These are phyloP conservation scores for Geosmithia flava DNA, from an alignment of 2,329 filamentous ascomycete genomes.

Conservation along the genomic window DNA sequence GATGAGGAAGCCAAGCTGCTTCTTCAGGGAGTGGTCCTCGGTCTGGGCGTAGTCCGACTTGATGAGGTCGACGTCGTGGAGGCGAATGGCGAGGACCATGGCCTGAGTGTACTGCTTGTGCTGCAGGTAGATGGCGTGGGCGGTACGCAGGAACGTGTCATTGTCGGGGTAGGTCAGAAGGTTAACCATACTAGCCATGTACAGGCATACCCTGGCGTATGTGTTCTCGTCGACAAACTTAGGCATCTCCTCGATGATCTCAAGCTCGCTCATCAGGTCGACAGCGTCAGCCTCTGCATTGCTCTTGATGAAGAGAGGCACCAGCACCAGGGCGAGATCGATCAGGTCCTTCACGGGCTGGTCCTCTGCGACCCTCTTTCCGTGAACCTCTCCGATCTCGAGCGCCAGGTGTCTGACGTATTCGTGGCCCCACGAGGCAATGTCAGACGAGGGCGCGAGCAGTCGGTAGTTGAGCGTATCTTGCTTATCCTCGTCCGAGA, in stretches of 20 bases:
- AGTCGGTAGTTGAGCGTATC: slow-evolving; percentile 95
- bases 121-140: slow-evolving; percentile 84
- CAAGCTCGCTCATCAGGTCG: slow-evolving; percentile 90
- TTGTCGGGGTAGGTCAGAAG: slow-evolving; percentile 96
- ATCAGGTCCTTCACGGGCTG: slow-evolving; percentile 74
- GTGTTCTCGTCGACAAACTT: slow-evolving; percentile 89
- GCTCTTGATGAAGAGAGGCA: slow-evolving; percentile 92
- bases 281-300: slow-evolving; percentile 98
- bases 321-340: slow-evolving; percentile 70
- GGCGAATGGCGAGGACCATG: slow-evolving; percentile 82
- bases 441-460: slow-evolving; percentile 78
- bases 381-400: slow-evolving; percentile 91
- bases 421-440: slow-evolving; percentile 96
- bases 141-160: slow-evolving; percentile 84
- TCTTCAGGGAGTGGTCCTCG: slow-evolving; percentile 70
- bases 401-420: slow-evolving; percentile 92
- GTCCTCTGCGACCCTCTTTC: slow-evolving; percentile 74
- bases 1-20: slow-evolving; percentile 88
- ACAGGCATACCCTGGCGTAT: slow-evolving; percentile 84
- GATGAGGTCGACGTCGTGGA: slow-evolving; percentile 81
- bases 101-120: slow-evolving; percentile 92
- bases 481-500: slow-evolving; percentile 88
- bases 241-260: slow-evolving; percentile 88
- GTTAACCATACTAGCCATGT: slow-evolving; percentile 99
- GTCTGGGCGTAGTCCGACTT: slow-evolving; percentile 69